A percentile compares a stretch with the other conserved stretches of the same genome.
Evolutionary conservation across 306 rosid species (phyloP).

Genomic region (Fragaria vesca): DNA sequence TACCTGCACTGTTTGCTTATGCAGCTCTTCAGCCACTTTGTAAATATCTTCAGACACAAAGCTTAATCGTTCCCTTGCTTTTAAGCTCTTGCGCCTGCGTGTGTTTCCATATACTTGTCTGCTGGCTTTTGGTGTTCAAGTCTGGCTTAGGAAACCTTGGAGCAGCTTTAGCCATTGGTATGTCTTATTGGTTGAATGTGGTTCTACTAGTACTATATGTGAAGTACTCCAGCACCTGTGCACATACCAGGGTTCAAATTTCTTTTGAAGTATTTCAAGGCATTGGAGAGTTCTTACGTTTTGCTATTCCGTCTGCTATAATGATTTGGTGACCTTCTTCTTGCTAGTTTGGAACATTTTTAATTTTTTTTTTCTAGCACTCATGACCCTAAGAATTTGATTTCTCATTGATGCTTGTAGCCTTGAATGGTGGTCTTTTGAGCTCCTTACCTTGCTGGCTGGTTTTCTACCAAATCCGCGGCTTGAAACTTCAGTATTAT

Average conservation of each 20-base stretch:
- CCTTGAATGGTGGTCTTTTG: slow-evolving; percentile 75
- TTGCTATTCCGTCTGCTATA: slow-evolving; percentile 67
- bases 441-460: slow-evolving; percentile 55
- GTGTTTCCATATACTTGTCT: slow-evolving; percentile 48
- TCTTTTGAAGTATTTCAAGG: slow-evolving; percentile 55
- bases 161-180: slow-evolving; percentile 66
- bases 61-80: slow-evolving; percentile 60
- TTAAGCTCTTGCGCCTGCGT: slow-evolving; percentile 41
- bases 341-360: too few relatives aligned
- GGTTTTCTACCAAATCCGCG: slow-evolving; percentile 81
- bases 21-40: slow-evolving; percentile 62
- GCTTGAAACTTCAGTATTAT: slow-evolving; percentile 79
- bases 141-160: slow-evolving; percentile 49
- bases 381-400: neutral
- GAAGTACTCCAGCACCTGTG: slow-evolving; percentile 43
- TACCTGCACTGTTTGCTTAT: slow-evolving; percentile 70
- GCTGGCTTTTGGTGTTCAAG: slow-evolving; percentile 73
- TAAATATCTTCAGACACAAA: slow-evolving; percentile 67
- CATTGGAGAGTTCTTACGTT: slow-evolving; percentile 53
- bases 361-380: neutral
- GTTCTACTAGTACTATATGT: slow-evolving; percentile 52
- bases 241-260: slow-evolving; percentile 42
- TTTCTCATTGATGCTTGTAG: slow-evolving; percentile 24
- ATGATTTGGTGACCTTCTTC: slow-evolving; percentile 59
- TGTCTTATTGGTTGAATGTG: slow-evolving; percentile 68